Conservation (phyloP, 2,329 filamentous ascomycete species). For the Penicillium brevicompactum region DNA sequence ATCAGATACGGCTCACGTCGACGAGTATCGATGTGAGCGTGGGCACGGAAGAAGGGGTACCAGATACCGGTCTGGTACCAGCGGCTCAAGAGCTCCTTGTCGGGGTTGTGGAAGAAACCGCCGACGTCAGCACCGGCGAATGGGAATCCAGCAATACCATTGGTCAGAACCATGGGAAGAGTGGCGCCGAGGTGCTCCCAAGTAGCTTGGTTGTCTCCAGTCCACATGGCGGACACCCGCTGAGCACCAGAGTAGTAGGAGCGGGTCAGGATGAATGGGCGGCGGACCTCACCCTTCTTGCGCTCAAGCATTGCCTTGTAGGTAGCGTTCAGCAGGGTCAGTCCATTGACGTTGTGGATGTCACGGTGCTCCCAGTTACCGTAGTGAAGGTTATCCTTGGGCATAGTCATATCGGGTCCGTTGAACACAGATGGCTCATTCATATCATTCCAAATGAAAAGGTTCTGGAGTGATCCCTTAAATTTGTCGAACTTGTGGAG, state of each 20-base stretch:
- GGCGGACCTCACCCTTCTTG: conserved; percentile 79
- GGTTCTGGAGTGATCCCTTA: conserved; percentile 81
- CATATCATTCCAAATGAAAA: conserved; percentile 99
- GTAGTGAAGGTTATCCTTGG: conserved; percentile 93
- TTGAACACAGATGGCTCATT: conserved; percentile 99
- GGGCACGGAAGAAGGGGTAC: conserved; percentile 97
- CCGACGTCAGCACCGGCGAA: conserved; percentile 95
- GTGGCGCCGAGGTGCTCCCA: conserved; percentile 91
- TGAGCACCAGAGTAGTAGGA: conserved; percentile 92
- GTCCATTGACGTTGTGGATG: conserved; percentile 90
- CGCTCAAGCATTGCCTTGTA: conserved; percentile 81
- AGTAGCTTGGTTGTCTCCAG: conserved; percentile 90
- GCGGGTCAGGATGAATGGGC: conserved; percentile 90
- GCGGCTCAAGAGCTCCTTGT: conserved; percentile 83
- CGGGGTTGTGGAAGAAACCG: conserved; percentile 96
- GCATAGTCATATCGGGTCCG: conserved; percentile 97
- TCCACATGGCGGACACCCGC: conserved; percentile 95
- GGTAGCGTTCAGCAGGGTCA: conserved; percentile 95
- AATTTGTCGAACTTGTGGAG: conserved; percentile 88
- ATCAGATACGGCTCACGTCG: conserved; percentile 90
- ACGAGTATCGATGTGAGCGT: conserved; percentile 95
- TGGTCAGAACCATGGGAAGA: conserved; percentile 89
- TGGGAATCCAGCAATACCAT: conserved; percentile 89
- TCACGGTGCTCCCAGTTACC: conserved; percentile 96
- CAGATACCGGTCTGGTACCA: conserved; percentile 98